Percentiles rank a stretch among this genome's conserved stretches.
These are phyloP conservation scores for Amanita phalloides DNA, from an alignment of 768 basidiomycete genomes.

Conservation along the genomic window DNA sequence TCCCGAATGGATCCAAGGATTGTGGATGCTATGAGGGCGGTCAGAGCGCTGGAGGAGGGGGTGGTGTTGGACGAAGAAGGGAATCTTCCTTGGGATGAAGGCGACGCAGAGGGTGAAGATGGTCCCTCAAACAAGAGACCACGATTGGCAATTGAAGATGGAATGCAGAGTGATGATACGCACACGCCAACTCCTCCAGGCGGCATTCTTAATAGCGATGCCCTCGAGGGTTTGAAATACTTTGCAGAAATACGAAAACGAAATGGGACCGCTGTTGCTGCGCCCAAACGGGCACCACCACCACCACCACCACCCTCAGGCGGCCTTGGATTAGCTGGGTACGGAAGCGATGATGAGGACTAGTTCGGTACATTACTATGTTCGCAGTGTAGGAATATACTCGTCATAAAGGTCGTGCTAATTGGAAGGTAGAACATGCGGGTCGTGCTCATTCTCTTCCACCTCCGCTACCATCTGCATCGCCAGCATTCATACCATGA, in stretches of 20 bases:
- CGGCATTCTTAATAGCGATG: slow-evolving; percentile 73
- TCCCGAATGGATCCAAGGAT: slow-evolving; percentile 80
- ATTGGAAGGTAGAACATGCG: not conserved
- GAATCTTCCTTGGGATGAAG: slow-evolving; percentile 18
- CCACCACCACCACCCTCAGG: slow-evolving; percentile 23
- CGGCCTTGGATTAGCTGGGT: slow-evolving; percentile 58
- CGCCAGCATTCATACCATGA: slow-evolving; percentile 15
- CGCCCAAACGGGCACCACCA: slow-evolving; percentile 19
- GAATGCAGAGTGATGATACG: slow-evolving; percentile 17
- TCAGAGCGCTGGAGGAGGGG: slow-evolving; percentile 87
- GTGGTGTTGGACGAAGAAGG: slow-evolving; percentile 32
- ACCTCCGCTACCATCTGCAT: slow-evolving; percentile 20
- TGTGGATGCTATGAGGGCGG: slow-evolving; percentile 77
- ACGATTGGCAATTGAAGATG: slow-evolving; percentile 22
- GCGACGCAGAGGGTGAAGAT: slow-evolving; percentile 18
- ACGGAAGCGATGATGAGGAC: slow-evolving; percentile 60
- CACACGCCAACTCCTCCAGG: slow-evolving; percentile 12
- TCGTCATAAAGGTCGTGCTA: not conserved
- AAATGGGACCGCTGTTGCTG: slow-evolving; percentile 30
- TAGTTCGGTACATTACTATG: not conserved
- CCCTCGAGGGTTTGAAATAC: slow-evolving; percentile 83
- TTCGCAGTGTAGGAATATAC: slow-evolving; percentile 1
- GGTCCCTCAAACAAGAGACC: slow-evolving; percentile 24
- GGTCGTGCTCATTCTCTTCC: slow-evolving; percentile 6
- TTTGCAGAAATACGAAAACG: slow-evolving; percentile 80